A percentile compares a stretch with the other conserved stretches of the same genome.
Evolutionary conservation across 2,329 filamentous ascomycete genomes (phyloP).

Genomic region (Claviceps africana): DNA sequence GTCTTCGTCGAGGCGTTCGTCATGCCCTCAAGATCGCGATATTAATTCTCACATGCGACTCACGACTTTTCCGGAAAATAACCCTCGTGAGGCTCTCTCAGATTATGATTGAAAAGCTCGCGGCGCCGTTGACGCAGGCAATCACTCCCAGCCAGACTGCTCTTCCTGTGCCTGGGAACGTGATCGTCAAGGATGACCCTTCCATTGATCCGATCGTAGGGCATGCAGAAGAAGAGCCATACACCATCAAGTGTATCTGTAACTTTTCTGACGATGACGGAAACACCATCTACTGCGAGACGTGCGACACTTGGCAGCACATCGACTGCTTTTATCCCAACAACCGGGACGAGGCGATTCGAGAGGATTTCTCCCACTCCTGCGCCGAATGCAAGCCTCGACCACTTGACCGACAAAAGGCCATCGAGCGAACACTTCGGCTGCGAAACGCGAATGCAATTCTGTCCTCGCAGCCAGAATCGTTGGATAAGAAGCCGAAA

Average conservation of each 20-base stretch:
- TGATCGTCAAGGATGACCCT: conserved; percentile 24
- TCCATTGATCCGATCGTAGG: conserved; percentile 31
- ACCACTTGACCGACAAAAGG: conserved; percentile 56
- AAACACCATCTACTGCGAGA: conserved; percentile 91
- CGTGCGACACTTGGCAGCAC: conserved; percentile 95
- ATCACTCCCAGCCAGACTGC: conserved; percentile 40
- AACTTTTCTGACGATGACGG: conserved; percentile 89
- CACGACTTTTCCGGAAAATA: conserved; percentile 22
- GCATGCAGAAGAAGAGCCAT: conserved; percentile 58
- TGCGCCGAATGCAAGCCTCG: conserved; percentile 82
- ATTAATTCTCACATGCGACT: conserved; percentile 29
- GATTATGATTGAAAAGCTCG: conserved; percentile 51
- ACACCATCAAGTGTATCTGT: conserved; percentile 97
- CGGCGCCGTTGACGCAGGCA: conserved; percentile 39
- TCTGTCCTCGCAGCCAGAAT: conserved; percentile 21
- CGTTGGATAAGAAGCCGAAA: conserved; percentile 56
- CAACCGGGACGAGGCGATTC: conserved; percentile 56
- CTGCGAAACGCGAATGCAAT: conserved; percentile 29
- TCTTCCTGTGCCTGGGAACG: conserved; percentile 19
- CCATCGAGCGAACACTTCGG: conserved; percentile 56
- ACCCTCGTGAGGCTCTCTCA: conserved; percentile 30
- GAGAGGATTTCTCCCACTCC: conserved; percentile 63
- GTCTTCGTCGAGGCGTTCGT: conserved; percentile 35
- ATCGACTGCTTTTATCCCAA: conserved; percentile 85
- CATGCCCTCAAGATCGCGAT: conserved; percentile 42